Conservation (phyloP, 2,329 filamentous ascomycete genomes). For the Remersonia thermophila region DNA sequence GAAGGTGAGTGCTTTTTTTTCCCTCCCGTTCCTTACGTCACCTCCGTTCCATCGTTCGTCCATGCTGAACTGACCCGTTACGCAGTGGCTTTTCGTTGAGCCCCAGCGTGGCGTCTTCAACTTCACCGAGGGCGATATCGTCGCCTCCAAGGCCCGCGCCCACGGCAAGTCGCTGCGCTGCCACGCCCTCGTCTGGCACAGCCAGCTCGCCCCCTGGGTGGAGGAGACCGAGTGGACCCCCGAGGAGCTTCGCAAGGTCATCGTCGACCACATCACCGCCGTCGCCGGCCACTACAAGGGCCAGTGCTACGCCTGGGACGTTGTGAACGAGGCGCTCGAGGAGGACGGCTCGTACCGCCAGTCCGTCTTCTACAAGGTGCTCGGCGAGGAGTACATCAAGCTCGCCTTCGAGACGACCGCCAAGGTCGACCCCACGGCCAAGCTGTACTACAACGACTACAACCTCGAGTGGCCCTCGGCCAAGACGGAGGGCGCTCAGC, state of each 20-base stretch:
- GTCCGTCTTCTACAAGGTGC: conserved; percentile 35
- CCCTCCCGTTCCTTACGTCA: neutral
- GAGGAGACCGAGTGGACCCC: conserved; percentile 33
- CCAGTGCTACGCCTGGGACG: conserved; percentile 43
- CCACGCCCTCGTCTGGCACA: conserved; percentile 40
- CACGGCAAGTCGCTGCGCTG: conserved; percentile 40
- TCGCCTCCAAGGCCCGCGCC: conserved; percentile 30
- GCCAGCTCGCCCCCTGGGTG: conserved; percentile 41
- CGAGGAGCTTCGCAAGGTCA: conserved; percentile 34
- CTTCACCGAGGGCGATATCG: conserved; percentile 44
- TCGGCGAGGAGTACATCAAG: conserved; percentile 40
- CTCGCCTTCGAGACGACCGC: conserved; percentile 40
- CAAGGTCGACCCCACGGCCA: conserved; percentile 35
- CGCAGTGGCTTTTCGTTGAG: conserved; percentile 48
- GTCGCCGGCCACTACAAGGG: conserved; percentile 36
- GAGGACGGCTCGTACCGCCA: conserved; percentile 39
- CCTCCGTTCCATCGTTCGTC: too few species aligned
- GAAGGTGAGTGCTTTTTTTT: conserved; percentile 26
- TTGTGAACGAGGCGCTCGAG: conserved; percentile 45
- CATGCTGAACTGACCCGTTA: too few species aligned
- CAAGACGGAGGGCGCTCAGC: conserved; percentile 32
- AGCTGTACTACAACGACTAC: conserved; percentile 51
- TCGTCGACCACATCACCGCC: conserved; percentile 41
- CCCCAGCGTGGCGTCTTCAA: conserved; percentile 46
- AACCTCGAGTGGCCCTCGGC: conserved; percentile 36